Base-by-base conservation (phyloP, 2,329 filamentous ascomycete genomes). In the Hymenoscyphus scutula region DNA sequence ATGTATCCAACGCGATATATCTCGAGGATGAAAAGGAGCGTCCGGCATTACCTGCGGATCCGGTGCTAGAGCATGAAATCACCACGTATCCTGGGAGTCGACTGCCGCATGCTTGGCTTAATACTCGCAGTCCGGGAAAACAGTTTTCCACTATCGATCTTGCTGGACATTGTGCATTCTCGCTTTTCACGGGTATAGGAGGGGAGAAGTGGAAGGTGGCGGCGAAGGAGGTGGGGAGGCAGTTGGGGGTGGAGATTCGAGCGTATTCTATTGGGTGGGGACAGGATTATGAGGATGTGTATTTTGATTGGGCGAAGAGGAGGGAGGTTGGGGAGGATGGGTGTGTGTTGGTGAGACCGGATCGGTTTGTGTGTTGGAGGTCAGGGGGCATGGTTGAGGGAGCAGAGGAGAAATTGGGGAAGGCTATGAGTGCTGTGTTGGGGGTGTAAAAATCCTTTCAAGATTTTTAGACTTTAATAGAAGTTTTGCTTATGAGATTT, bases 91-190 rank as follows among this genome's bases (percentile, higher is more conserved):
- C 86, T 0, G 87, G 86, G 7, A 77, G 77, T 32, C 77, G 85
- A 1, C 73, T 88, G 25, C 86, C 87, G 5, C 86, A 89, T 72
- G 85, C 78, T 0, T 89, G 86, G 86, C 74, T 89, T 17, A 83
- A 85, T 73, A 78, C 77, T 23, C 68, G 76, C 6, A 68, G 77
- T 11, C 80, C 84, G 0, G 74, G 74, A 10, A 70, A 77, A 59
- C 74, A 75, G 15, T 74, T 83, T 19, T 87, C 84, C 1, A 88
- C 84, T 0, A 80, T 84, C 54, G 86, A 89, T 70, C 73, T 89
- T 1, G 82, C 82, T 0, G 85, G 85, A 0, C 77, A 86, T 57
- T 81, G 83, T 0, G 67, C 68, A 0, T 87, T 85, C 69, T 75
- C 72, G 13, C 68, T 84, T 1, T 70, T 84, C 7, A 82, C 81